A percentile compares a stretch with the other conserved stretches of the same genome.
These are phyloP conservation scores for Colletotrichum godetiae DNA, from an alignment of 2,329 filamentous ascomycete species.

Conservation along the genomic window DNA sequence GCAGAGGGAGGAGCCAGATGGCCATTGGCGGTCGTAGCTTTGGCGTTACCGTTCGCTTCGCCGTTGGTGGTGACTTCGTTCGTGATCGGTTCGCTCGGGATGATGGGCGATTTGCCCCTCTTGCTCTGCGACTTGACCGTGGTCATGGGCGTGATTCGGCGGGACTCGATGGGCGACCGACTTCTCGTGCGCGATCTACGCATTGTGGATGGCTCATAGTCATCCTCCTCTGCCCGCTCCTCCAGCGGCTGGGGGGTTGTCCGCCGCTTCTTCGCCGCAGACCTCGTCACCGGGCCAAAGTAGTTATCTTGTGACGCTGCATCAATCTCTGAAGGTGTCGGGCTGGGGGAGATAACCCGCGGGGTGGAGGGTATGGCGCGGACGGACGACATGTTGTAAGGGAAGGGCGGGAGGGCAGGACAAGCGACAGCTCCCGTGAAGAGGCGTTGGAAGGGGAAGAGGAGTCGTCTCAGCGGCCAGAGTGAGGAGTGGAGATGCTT, in stretches of 20 bases:
- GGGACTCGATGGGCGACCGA: conserved; percentile 71
- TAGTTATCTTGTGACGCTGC: conserved; percentile 70
- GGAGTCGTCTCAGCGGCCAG: conserved; percentile 57
- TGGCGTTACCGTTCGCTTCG: conserved; percentile 41
- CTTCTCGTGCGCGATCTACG: conserved; percentile 77
- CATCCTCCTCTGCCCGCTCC: conserved; percentile 61
- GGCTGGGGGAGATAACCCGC: conserved; percentile 90
- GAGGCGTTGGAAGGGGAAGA: conserved; percentile 59
- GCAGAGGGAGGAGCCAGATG: conserved; percentile 75
- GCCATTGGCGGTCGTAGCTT: conserved; percentile 62
- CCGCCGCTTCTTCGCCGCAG: conserved; percentile 70
- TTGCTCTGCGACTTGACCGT: conserved; percentile 54
- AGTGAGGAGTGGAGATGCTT: conserved; percentile 58
- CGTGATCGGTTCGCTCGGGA: conserved; percentile 36
- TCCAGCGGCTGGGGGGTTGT: conserved; percentile 68
- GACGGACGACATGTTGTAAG: conserved; percentile 64
- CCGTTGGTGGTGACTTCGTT: conserved; percentile 38
- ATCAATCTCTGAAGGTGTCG: conserved; percentile 72
- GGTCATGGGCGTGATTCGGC: conserved; percentile 65
- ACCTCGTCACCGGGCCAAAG: conserved; percentile 81
- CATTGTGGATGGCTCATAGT: conserved; percentile 55
- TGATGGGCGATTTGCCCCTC: conserved; percentile 42
- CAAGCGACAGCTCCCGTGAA: conserved; percentile 67
- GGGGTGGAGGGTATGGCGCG: conserved; percentile 78
- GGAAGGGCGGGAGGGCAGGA: conserved; percentile 71